These are phyloP conservation scores for Clarkia xantiana DNA, from an alignment of 345 rosid species.

Conservation along the genomic window DNA sequence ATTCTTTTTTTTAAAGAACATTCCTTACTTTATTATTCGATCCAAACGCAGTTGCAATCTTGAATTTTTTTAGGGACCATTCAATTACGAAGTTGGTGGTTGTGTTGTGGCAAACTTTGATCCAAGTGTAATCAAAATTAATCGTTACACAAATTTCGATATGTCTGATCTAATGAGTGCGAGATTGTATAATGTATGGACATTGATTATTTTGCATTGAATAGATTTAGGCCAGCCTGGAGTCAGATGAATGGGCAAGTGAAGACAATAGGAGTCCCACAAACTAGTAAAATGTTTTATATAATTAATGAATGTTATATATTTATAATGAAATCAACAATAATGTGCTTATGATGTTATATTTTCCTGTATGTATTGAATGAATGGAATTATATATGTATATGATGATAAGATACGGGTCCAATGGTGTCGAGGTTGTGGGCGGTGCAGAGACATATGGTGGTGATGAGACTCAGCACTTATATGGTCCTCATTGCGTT, in stretches of 20 bases:
- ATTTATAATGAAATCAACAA: too few relatives aligned
- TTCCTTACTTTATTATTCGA: background rate
- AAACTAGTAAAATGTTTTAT: background rate
- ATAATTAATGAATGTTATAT: background rate
- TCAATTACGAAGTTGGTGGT: background rate
- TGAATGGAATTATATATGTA: too few relatives aligned
- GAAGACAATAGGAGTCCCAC: background rate
- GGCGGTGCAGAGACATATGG: conserved; percentile 14
- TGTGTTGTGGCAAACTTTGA: background rate
- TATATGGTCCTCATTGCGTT: conserved; percentile 20
- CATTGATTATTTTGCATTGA: too few relatives aligned
- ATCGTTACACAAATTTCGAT: too few relatives aligned
- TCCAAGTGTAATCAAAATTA: background rate
- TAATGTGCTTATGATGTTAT: too few relatives aligned
- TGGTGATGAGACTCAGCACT: conserved; percentile 17
- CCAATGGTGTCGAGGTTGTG: background rate
- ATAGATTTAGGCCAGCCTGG: too few relatives aligned
- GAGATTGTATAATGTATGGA: too few relatives aligned
- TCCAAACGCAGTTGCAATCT: conserved; percentile 4
- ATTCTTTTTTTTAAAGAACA: background rate
- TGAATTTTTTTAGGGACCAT: conserved; percentile 5
- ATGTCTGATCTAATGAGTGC: too few relatives aligned
- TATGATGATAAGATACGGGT: conserved; percentile 5
- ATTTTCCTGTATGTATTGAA: too few relatives aligned
- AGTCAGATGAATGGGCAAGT: too few relatives aligned